A percentile compares a stretch with the other conserved stretches of the same genome.
These are phyloP conservation scores for Penstemon eatonii DNA, from an alignment of 257 asterid genomes.

Conservation along the genomic window DNA sequence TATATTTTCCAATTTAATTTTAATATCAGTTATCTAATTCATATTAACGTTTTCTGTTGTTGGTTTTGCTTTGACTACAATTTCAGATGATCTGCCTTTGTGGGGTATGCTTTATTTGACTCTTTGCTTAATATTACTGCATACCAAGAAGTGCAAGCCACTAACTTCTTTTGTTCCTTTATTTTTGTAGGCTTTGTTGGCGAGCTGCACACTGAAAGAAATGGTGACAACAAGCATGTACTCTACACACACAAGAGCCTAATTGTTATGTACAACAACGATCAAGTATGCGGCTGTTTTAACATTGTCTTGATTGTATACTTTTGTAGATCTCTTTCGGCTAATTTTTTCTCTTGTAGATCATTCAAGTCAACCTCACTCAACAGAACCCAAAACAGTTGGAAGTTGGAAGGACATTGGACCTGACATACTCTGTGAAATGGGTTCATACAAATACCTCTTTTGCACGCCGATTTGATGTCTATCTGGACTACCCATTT, in stretches of 20 bases:
- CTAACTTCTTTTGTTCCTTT: neutral
- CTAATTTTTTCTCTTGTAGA: conserved; percentile 34
- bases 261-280: conserved; percentile 49
- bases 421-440: conserved; percentile 57
- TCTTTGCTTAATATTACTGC: neutral
- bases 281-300: conserved; percentile 42
- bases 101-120: conserved; percentile 50
- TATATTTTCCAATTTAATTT: conserved; percentile 6
- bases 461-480: conserved; percentile 65
- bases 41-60: conserved; percentile 24
- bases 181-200: conserved; percentile 50
- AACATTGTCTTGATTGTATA: neutral
- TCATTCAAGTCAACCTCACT: conserved; percentile 63
- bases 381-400: conserved; percentile 52
- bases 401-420: conserved; percentile 49
- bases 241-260: conserved; percentile 57
- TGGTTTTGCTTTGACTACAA: conserved; percentile 25
- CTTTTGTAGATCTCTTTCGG: neutral
- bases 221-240: conserved; percentile 49
- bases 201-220: conserved; percentile 50
- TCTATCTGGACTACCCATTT: conserved; percentile 63
- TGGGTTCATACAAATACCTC: conserved; percentile 49
- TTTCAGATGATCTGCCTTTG: conserved; percentile 64
- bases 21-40: conserved; percentile 15
- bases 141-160: neutral